A percentile compares a stretch with the other conserved stretches of the same genome.
phyloP scores from a whole-genome alignment of 139 green algal genomes.

The Closterium sp. region DNA sequence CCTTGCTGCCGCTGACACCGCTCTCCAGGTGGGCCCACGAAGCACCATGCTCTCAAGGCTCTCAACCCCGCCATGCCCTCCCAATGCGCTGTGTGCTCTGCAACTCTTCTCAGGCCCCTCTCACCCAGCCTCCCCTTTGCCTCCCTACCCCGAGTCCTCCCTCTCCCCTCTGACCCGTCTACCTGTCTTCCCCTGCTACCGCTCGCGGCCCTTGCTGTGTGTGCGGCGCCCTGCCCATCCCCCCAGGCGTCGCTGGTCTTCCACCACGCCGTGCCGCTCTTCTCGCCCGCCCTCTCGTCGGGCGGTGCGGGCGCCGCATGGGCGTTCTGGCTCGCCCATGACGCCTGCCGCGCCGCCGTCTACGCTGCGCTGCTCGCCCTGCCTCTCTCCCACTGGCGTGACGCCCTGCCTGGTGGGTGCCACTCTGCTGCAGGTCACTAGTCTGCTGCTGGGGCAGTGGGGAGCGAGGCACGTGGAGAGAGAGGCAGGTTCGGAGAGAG shows the following conservation, averaged over 20 bases:
- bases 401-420: neutral
- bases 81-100: neutral
- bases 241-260: neutral
- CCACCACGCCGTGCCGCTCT: neutral
- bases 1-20: slow-evolving; percentile 47
- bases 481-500: neutral
- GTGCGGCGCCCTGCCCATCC: neutral
- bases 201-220: neutral
- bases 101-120: too few relatives aligned
- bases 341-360: neutral
- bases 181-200: neutral
- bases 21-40: slow-evolving; percentile 36
- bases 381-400: neutral
- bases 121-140: neutral
- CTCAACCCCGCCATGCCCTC: neutral
- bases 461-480: neutral
- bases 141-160: neutral
- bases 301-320: neutral
- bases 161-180: neutral
- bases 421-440: neutral
- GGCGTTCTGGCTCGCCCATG: neutral
- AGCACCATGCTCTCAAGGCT: neutral
- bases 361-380: neutral
- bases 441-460: too few relatives aligned
- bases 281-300: neutral